phyloP scores from a whole-genome alignment of 805 yeast genomes.

The Zygotorulaspora florentina region DNA sequence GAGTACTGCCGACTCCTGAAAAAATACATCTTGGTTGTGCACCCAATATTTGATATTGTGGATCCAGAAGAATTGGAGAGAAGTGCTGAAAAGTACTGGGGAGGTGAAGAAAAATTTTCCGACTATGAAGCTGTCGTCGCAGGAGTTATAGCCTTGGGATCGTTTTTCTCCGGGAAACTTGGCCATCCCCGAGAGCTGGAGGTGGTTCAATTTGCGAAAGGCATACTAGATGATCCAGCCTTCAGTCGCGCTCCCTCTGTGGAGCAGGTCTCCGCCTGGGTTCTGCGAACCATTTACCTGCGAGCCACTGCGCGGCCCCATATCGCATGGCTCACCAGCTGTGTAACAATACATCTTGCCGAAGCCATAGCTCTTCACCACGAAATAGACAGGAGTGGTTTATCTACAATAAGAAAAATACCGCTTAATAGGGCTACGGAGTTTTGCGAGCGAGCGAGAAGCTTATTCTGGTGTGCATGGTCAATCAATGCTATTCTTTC shows the following conservation, averaged over 20 bases:
- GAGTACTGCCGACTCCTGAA: conserved; percentile 4
- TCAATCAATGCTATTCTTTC: conserved; percentile 11
- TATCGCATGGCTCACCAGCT: conserved; percentile 13
- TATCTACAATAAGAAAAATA: background rate
- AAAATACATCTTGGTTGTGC: conserved; percentile 7
- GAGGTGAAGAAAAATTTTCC: background rate
- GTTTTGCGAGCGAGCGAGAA: conserved; percentile 7
- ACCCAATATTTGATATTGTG: conserved; percentile 11
- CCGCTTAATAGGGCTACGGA: background rate
- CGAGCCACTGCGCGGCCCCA: conserved; percentile 13
- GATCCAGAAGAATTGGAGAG: conserved; percentile 3
- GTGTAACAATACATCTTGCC: conserved; percentile 9
- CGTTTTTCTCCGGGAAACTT: conserved; percentile 10
- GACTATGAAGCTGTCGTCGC: conserved; percentile 12
- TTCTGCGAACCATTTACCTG: conserved; percentile 9
- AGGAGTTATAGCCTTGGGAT: conserved; percentile 12
- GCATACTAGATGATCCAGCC: conserved; percentile 11
- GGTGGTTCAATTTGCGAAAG: conserved; percentile 12
- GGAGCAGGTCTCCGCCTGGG: conserved; percentile 12
- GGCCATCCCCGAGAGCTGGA: conserved; percentile 16
- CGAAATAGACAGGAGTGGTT: conserved; percentile 9
- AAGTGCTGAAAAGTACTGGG: conserved; percentile 7
- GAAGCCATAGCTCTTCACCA: conserved; percentile 13
- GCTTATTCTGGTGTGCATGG: conserved; percentile 15
- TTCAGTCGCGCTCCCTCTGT: conserved; percentile 11